These are phyloP conservation scores for Collybiopsis confluens DNA, from an alignment of 768 basidiomycete species.

Conservation along the genomic window DNA sequence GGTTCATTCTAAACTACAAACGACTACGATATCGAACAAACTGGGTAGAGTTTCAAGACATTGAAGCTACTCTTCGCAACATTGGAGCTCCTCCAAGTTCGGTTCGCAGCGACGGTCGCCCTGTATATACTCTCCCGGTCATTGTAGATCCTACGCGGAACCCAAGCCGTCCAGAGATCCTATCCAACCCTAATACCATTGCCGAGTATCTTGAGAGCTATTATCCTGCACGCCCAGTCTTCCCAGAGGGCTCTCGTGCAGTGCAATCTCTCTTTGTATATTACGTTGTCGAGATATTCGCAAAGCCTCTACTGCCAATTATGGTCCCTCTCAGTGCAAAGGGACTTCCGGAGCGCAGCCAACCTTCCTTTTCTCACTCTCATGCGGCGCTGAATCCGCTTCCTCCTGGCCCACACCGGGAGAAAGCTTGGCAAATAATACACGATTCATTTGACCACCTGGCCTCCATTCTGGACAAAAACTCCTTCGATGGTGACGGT, in stretches of 20 bases:
- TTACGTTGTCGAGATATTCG: constrained; percentile 62
- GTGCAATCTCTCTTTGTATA: constrained; percentile 69
- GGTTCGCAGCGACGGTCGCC: constrained; percentile 49
- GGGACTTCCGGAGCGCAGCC: constrained; percentile 51
- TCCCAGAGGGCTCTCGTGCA: constrained; percentile 67
- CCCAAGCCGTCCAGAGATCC: constrained; percentile 40
- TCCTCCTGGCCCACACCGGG: constrained; percentile 26
- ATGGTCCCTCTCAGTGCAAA: constrained; percentile 68
- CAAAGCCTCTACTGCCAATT: constrained; percentile 64
- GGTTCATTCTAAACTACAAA: constrained; percentile 74
- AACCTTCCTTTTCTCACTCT: constrained; percentile 38
- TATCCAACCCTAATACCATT: constrained; percentile 59
- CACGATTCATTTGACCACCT: constrained; percentile 43
- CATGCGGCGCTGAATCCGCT: constrained; percentile 10
- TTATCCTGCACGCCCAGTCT: constrained; percentile 67
- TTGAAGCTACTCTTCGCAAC: constrained; percentile 54
- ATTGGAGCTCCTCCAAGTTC: constrained; percentile 60
- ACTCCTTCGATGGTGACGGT: constrained; percentile 38
- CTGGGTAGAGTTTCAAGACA: constrained; percentile 69
- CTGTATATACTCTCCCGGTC: constrained; percentile 67
- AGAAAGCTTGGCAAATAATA: constrained; percentile 42
- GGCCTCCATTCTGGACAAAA: constrained; percentile 42
- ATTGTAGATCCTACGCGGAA: constrained; percentile 56
- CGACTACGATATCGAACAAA: constrained; percentile 63
- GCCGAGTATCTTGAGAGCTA: constrained; percentile 68